phyloP scores from a whole-genome alignment of 495 filamentous ascomycete species.

The Collariella sp. region DNA sequence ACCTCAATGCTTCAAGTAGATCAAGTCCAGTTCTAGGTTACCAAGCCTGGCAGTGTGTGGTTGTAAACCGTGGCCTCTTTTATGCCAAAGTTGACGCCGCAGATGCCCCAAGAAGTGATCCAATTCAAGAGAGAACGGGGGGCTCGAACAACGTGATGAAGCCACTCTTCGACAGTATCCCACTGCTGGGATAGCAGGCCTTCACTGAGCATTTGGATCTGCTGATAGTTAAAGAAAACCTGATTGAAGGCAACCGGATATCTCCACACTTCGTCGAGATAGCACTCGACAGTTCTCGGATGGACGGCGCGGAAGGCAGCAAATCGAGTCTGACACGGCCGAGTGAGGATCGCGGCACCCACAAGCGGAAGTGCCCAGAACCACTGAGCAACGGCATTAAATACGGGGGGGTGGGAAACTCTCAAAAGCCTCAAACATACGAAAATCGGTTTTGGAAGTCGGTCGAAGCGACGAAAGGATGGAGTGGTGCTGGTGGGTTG shows the following conservation, averaged over 20 bases:
- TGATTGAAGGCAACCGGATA: background rate
- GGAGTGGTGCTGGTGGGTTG: no score
- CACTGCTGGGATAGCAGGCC: background rate
- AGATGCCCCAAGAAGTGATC: background rate
- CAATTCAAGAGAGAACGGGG: background rate
- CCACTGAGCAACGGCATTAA: no score
- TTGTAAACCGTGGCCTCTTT: background rate
- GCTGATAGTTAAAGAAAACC: background rate
- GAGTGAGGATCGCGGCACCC: background rate
- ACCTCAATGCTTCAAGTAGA: no score
- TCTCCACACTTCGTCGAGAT: background rate
- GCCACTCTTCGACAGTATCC: background rate
- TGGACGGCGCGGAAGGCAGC: background rate
- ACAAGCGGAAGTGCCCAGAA: background rate
- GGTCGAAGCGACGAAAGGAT: no score
- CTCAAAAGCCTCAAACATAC: no score
- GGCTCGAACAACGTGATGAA: background rate
- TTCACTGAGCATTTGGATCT: background rate
- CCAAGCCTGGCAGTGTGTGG: background rate
- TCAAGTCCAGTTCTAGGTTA: background rate
- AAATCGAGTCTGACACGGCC: background rate
- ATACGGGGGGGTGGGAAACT: no score
- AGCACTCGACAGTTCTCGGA: background rate
- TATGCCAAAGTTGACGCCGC: background rate
- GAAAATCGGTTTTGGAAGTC: no score